Conservation (phyloP, 176 grass and related monocot species). For the Bothriochloa decipiens region DNA sequence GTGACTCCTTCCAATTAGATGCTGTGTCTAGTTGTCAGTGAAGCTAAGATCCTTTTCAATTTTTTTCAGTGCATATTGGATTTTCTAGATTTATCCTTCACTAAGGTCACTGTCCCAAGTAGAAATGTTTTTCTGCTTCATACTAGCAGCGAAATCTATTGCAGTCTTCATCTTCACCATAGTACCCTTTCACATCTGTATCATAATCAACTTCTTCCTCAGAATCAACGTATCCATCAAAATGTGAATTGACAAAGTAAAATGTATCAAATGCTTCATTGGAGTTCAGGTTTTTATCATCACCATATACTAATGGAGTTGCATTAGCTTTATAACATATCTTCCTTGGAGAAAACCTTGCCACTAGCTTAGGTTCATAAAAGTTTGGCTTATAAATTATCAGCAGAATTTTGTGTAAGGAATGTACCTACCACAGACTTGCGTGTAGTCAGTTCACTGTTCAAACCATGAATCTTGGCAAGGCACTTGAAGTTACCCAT, state of each 20-base stretch:
- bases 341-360: conserved; percentile 50
- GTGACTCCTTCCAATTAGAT: conserved; percentile 50
- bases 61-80: conserved; percentile 4
- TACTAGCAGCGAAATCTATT: conserved; percentile 39
- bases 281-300: conserved; percentile 5
- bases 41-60: conserved; percentile 38
- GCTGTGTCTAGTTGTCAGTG: conserved; percentile 5
- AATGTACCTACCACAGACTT: conserved; percentile 54
- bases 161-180: conserved; percentile 29
- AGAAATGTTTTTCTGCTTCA: conserved; percentile 46
- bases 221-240: not conserved
- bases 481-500: conserved; percentile 37
- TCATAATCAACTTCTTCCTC: conserved; percentile 7
- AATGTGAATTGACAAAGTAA: conserved; percentile 33
- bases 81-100: conserved; percentile 47
- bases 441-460: not conserved
- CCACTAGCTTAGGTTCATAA: conserved; percentile 46
- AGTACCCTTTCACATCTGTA: conserved; percentile 28
- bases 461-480: not conserved
- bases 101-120: conserved; percentile 42
- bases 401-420: conserved; percentile 59
- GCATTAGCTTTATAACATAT: conserved; percentile 12
- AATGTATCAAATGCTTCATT: conserved; percentile 14
- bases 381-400: conserved; percentile 57
- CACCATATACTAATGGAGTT: not conserved